Base-by-base conservation (phyloP, 768 basidiomycete genomes). In the Russula lepida region DNA sequence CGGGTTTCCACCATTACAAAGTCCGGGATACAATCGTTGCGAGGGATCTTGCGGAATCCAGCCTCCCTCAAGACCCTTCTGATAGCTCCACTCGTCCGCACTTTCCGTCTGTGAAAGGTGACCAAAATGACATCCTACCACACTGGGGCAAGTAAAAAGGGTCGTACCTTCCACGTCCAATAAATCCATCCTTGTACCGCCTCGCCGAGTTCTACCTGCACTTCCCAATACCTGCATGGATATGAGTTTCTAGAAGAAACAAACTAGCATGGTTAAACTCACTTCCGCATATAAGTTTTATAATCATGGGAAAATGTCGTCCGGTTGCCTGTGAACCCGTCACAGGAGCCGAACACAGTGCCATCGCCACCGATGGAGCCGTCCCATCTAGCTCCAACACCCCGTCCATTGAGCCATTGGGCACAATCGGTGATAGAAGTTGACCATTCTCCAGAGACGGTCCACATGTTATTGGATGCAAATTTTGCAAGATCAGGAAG, bases 361-460 rank as follows among this genome's bases (percentile, higher is more conserved):
- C 76, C 75, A 19, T 77, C 75, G 33, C 74, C 67, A 57, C 72
- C 77, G 64, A 72, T 77, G 4, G 80, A 81, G 12, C 79, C 81
- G 59, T 91, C 86, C 84, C 86, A 89, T 19, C 85, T 78, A 0
- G 85, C 74, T 13, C 89, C 89, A 39, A 80, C 75, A 23, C 84
- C 84, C 44, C 88, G 78, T 0, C 91, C 91, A 69, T 92, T 92
- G 8, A 93, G 75, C 86, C 86, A 92, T 66, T 72, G 72, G 0
- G 89, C 85, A 67, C 89, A 92, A 69, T 89, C 88, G 0, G 87
- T 89, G 9, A 78, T 72, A 0, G 87, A 84, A 23, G 78, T 83
- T 17, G 87, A 86, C 84, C 88, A 93, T 76, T 93, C 91, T 25
- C 90, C 89, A 13, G 85, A 76, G 32, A 90, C 75, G 2, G 87